A percentile compares a stretch with the other conserved stretches of the same genome.
Conservation (phyloP, 208 protist species). For the Angomonas desouzai region DNA sequence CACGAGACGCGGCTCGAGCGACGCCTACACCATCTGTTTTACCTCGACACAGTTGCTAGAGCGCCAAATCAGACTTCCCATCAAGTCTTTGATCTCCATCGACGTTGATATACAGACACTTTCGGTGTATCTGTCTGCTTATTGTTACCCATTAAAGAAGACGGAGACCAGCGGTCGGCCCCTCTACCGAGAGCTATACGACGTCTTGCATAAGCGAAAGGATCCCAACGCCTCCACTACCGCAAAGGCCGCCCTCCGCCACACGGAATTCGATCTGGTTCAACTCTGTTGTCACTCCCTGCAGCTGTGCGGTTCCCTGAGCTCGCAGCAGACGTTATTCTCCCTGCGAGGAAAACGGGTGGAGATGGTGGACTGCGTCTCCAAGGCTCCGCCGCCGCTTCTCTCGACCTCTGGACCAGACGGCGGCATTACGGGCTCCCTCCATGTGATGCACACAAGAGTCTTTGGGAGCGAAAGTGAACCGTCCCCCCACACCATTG, state of each 20-base stretch:
- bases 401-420: constrained; percentile 29
- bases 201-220: background rate
- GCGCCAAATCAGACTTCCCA: background rate
- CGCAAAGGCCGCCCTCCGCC: constrained; percentile 3
- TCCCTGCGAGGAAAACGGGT: constrained; percentile 35
- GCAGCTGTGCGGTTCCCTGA: constrained; percentile 34
- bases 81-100: background rate
- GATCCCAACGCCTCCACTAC: background rate
- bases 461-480: background rate
- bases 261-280: constrained; percentile 52
- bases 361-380: constrained; percentile 58
- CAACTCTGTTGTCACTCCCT: constrained; percentile 39
- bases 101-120: background rate
- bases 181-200: background rate
- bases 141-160: background rate
- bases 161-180: background rate
- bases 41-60: background rate
- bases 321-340: constrained; percentile 45
- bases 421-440: background rate
- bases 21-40: background rate
- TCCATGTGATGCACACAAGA: background rate
- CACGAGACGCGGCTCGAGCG: background rate
- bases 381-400: constrained; percentile 22
- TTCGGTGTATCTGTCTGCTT: background rate
- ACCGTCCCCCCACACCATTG: constrained; percentile 17